phyloP scores from a whole-genome alignment of 192 early-diverging fungal genomes.

The Thoreauomyces humboldtii region DNA sequence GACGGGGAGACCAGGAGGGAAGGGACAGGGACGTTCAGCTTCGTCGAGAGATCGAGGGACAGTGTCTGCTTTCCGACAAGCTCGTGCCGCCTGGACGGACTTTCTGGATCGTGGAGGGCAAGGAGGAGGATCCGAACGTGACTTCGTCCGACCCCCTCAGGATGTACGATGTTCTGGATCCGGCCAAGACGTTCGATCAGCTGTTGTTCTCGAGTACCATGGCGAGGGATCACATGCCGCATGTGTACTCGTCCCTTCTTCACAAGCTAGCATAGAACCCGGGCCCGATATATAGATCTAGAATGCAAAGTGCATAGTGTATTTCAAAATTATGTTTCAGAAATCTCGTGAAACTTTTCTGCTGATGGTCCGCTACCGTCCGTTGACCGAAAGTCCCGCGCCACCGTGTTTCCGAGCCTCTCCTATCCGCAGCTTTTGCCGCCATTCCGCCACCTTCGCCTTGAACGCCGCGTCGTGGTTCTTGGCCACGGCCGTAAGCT shows the following conservation, averaged over 20 bases:
- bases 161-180: conserved; percentile 27
- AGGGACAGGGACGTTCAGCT: conserved; percentile 6
- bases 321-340: too few relatives aligned
- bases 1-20: background rate
- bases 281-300: too few relatives aligned
- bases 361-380: too few relatives aligned
- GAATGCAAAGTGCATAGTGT: too few relatives aligned
- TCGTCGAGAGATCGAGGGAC: conserved; percentile 15
- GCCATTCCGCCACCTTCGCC: too few relatives aligned
- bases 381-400: too few relatives aligned
- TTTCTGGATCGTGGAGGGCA: conserved; percentile 31
- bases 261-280: conserved; percentile 16
- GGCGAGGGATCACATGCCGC: conserved; percentile 32
- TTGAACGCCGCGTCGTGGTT: too few relatives aligned
- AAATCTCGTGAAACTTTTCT: too few relatives aligned
- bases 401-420: too few relatives aligned
- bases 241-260: conserved; percentile 24
- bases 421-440: too few relatives aligned
- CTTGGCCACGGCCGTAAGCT: background rate
- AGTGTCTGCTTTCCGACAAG: conserved; percentile 30
- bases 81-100: conserved; percentile 38
- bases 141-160: background rate
- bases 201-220: conserved; percentile 34
- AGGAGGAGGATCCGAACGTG: background rate
- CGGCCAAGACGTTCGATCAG: conserved; percentile 31